These are phyloP conservation scores for Phytophthora melonis DNA, from an alignment of 352 stramenopile species.

Conservation along the genomic window DNA sequence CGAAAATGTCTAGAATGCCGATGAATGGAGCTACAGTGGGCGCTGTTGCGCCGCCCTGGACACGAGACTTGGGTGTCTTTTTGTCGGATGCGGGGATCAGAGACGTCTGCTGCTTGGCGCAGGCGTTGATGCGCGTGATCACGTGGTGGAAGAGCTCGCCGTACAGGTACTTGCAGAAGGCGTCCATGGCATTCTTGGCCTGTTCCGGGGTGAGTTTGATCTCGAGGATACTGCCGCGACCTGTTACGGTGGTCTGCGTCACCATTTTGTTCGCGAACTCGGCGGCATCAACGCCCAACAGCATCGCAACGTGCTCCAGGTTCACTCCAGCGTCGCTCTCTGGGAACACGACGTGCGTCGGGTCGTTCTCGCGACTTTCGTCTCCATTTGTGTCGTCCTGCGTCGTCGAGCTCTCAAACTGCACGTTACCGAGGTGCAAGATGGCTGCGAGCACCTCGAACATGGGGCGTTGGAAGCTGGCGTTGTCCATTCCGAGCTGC, in stretches of 20 bases:
- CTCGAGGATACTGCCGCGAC: constrained; percentile 76
- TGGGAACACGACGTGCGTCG: constrained; percentile 57
- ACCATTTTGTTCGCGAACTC: constrained; percentile 87
- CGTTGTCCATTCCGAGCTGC: constrained; percentile 75
- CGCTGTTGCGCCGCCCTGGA: constrained; percentile 8
- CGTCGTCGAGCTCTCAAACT: constrained; percentile 48
- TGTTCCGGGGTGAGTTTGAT: constrained; percentile 78
- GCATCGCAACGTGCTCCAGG: constrained; percentile 61
- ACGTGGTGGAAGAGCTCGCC: constrained; percentile 84
- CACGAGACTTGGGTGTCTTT: constrained; percentile 31
- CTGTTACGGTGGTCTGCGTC: constrained; percentile 84
- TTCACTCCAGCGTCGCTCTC: constrained; percentile 63
- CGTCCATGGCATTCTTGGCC: constrained; percentile 84
- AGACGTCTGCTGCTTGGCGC: constrained; percentile 66
- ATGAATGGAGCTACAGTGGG: constrained; percentile 61
- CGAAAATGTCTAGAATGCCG: constrained; percentile 93
- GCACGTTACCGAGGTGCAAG: constrained; percentile 76
- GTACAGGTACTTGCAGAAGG: constrained; percentile 89
- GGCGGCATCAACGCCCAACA: constrained; percentile 60
- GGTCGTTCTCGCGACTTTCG: constrained; percentile 41
- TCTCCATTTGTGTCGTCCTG: constrained; percentile 25
- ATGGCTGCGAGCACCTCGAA: constrained; percentile 80
- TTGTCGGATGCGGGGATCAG: constrained; percentile 21
- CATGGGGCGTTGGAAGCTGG: constrained; percentile 69
- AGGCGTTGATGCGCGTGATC: constrained; percentile 80